Evolutionary conservation across 306 rosid species (phyloP).

Genomic region (Castanea crenata): DNA sequence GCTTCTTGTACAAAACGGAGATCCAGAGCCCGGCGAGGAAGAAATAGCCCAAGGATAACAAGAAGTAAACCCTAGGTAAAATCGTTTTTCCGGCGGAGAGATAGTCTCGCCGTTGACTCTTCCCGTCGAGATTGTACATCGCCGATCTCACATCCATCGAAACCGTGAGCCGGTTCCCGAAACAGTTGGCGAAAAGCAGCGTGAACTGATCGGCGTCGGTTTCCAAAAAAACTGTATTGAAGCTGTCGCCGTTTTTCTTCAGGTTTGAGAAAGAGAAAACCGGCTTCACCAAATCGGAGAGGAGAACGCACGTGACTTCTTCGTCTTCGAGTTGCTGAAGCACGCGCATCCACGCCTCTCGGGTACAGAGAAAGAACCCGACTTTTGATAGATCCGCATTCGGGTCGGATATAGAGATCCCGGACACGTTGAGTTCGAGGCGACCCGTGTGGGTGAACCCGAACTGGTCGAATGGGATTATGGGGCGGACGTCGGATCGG

Average conservation of each 20-base stretch:
- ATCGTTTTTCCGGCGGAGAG: constrained; percentile 79
- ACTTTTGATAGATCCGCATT: constrained; percentile 56
- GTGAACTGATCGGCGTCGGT: constrained; percentile 79
- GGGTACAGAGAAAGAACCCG: constrained; percentile 85
- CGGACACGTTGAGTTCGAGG: constrained; percentile 66
- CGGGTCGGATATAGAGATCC: constrained; percentile 44
- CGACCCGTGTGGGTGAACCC: constrained; percentile 86
- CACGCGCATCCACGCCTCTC: constrained; percentile 75
- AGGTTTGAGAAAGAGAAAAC: constrained; percentile 56
- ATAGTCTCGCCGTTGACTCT: constrained; percentile 52
- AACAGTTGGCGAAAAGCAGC: constrained; percentile 83
- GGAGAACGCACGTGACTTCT: constrained; percentile 62
- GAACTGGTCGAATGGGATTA: constrained; percentile 73
- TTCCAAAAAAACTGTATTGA: constrained; percentile 33
- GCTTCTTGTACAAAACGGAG: constrained; percentile 63
- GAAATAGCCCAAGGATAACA: constrained; percentile 57
- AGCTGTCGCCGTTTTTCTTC: constrained; percentile 17
- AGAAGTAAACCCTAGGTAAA: constrained; percentile 74
- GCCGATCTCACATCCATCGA: constrained; percentile 75
- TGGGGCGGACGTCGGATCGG: constrained; percentile 52
- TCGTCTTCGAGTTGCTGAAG: constrained; percentile 69
- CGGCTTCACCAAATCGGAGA: constrained; percentile 55
- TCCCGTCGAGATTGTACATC: constrained; percentile 89
- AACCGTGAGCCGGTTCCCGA: constrained; percentile 35
- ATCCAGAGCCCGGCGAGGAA: constrained; percentile 60